phyloP scores from a whole-genome alignment of 225 moss, liverwort and hornwort genomes.

The Anthoceros angustus region DNA sequence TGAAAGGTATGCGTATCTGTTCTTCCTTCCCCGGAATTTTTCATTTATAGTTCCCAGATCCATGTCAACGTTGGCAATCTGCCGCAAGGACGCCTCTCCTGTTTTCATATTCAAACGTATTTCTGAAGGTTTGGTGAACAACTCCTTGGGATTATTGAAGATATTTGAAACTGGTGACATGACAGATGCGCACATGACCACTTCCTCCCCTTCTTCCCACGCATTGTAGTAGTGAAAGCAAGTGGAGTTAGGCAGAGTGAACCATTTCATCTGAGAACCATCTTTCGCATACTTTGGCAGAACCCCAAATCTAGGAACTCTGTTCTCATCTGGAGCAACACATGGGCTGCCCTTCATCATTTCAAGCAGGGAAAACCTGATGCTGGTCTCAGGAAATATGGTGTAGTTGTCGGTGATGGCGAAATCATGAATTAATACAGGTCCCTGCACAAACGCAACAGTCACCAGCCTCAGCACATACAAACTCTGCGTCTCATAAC shows the following conservation, averaged over 20 bases:
- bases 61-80: slow-evolving; percentile 15
- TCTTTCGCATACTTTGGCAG: slow-evolving; percentile 9
- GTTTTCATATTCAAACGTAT: slow-evolving; percentile 28
- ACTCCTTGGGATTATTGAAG: slow-evolving; percentile 14
- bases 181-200: slow-evolving; percentile 18
- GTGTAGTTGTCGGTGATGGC: no score
- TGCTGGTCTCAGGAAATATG: no score
- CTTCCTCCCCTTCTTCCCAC: slow-evolving; percentile 36
- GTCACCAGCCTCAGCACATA: no score
- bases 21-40: slow-evolving; percentile 15
- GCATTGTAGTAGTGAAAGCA: slow-evolving; percentile 35
- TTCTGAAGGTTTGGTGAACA: slow-evolving; percentile 6
- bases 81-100: slow-evolving; percentile 14
- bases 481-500: no score
- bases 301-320: slow-evolving; percentile 24
- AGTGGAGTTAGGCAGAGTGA: slow-evolving; percentile 19
- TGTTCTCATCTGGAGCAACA: slow-evolving; percentile 19
- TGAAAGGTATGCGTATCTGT: slow-evolving; percentile 20
- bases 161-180: not conserved
- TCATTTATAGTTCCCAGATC: slow-evolving; percentile 24
- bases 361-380: slow-evolving; percentile 11
- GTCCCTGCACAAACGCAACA: no score
- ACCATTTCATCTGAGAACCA: slow-evolving; percentile 21
- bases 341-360: slow-evolving; percentile 17
- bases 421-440: no score